Base-by-base conservation (phyloP, 1,139 yeast genomes). In the Taphrina communis region DNA sequence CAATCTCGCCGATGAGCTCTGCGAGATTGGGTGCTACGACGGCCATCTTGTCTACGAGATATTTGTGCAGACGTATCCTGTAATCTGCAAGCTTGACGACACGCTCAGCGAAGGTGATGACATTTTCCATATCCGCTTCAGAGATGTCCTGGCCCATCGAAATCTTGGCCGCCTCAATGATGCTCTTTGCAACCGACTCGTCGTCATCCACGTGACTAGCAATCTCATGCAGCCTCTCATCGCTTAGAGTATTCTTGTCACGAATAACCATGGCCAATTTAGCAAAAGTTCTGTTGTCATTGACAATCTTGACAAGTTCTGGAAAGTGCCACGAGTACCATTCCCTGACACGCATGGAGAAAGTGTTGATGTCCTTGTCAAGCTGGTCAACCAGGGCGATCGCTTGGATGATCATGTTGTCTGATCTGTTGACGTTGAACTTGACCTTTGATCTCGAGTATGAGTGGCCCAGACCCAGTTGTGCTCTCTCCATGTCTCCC, bases 281-380 rank as follows among this genome's bases (percentile, higher is more conserved):
- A 56, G 82, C 80, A 79, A 87, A 93, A 68, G 97, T 96, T 77
- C 90, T 95, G 74, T 97, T 93, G 81, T 94, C 99, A 75, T 90
- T 87, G 75, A 93, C 92, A 78, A 94, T 91, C 85, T 94, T 94
- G 77, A 97, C 97, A 86, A 94, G 86, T 82, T 94, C 99, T 56
- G 99, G 99, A 87, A 94, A 95, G 80, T 94, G 99, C 99, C 99
- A 94, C 74, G 99, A 98, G 82, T 95, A 94, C 99, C 99, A 94
- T 83, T 94, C 99, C 83, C 75, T 69, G 38, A 82, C 79, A 83
- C 99, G 88, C 99, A 94, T 94, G 74, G 98, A 94, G 77, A 90
- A 94, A 66, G 98, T 95, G 83, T 94, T 94, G 77, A 94, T 85
- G 79, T 95, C 99, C 82, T 94, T 94, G 82, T 94, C 99, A 77